Percentiles rank a stretch among this genome's conserved stretches.
phyloP scores from a whole-genome alignment of 2,329 filamentous ascomycete genomes.

The Verticillium nubilum region DNA sequence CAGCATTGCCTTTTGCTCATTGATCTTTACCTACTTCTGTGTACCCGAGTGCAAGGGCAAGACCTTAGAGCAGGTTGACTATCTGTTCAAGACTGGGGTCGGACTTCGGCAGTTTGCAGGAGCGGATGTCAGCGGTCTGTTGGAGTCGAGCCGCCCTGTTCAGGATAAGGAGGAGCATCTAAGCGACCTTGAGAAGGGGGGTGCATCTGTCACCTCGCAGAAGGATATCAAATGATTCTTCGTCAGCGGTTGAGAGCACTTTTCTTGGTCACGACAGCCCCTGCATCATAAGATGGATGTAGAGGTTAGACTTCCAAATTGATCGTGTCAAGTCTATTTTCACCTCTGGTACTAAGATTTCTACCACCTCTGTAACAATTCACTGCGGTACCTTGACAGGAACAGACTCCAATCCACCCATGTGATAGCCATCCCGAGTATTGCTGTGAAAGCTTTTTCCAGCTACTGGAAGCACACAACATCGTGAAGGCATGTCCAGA shows the following conservation, averaged over 20 bases:
- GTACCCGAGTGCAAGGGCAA: slow-evolving; percentile 16
- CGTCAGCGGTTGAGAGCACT: not conserved
- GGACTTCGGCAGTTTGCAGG: slow-evolving; percentile 12
- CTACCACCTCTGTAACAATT: too few species aligned
- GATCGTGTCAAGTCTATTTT: too few species aligned
- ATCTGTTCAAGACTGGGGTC: slow-evolving; percentile 11
- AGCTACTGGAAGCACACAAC: too few species aligned
- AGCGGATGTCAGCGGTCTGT: not conserved
- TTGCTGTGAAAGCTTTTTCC: too few species aligned
- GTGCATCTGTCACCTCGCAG: not conserved
- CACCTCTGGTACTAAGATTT: too few species aligned
- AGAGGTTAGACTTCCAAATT: too few species aligned
- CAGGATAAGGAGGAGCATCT: not conserved
- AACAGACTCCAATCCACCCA: too few species aligned
- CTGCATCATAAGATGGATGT: too few species aligned
- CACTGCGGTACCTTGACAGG: too few species aligned
- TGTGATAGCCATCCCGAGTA: too few species aligned
- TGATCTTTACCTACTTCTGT: slow-evolving; percentile 12
- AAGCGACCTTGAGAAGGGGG: not conserved
- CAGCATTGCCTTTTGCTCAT: slow-evolving; percentile 9
- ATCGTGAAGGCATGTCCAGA: too few species aligned
- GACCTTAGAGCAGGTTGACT: slow-evolving; percentile 18
- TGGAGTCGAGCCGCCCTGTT: not conserved
- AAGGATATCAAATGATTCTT: not conserved
- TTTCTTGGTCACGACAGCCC: too few species aligned